Evolutionary conservation across 2,329 filamentous ascomycete genomes (phyloP).

Genomic region (Didymella exigua): DNA sequence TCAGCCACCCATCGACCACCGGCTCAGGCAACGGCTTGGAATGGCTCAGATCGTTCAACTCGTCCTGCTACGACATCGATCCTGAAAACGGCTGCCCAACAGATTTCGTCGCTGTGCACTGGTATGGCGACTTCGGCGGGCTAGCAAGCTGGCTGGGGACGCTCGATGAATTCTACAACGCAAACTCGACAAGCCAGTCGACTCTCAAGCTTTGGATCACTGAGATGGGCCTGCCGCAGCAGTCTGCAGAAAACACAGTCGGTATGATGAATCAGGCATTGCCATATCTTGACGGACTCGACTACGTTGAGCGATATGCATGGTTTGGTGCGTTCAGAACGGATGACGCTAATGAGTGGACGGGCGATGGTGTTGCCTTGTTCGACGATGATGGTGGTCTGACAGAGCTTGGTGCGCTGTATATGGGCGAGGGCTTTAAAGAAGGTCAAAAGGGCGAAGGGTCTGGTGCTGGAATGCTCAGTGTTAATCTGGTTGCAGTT

Average conservation of each 20-base stretch:
- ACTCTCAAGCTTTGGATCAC: conserved; percentile 71
- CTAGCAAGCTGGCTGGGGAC: conserved; percentile 70
- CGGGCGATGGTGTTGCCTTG: conserved; percentile 42
- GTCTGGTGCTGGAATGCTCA: not conserved
- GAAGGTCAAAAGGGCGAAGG: conserved; percentile 41
- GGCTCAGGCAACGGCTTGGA: conserved; percentile 65
- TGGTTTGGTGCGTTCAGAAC: conserved; percentile 46
- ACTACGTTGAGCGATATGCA: conserved; percentile 50
- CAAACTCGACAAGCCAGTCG: conserved; percentile 55
- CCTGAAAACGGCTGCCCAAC: conserved; percentile 51
- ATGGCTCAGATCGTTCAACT: conserved; percentile 73
- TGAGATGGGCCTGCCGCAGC: conserved; percentile 70
- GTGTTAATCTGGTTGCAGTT: conserved; percentile 14
- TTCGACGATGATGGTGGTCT: conserved; percentile 41
- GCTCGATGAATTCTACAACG: conserved; percentile 57
- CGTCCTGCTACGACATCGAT: conserved; percentile 56
- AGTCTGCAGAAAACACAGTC: conserved; percentile 63
- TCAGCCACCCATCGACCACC: conserved; percentile 73
- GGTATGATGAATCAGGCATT: conserved; percentile 71
- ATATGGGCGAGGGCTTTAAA: conserved; percentile 39
- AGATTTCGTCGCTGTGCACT: conserved; percentile 60
- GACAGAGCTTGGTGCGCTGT: conserved; percentile 41
- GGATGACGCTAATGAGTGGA: conserved; percentile 45
- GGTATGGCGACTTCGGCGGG: conserved; percentile 70
- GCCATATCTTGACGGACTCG: conserved; percentile 69